Conservation (phyloP, 2,329 filamentous ascomycete genomes). For the Emergomyces africanus region DNA sequence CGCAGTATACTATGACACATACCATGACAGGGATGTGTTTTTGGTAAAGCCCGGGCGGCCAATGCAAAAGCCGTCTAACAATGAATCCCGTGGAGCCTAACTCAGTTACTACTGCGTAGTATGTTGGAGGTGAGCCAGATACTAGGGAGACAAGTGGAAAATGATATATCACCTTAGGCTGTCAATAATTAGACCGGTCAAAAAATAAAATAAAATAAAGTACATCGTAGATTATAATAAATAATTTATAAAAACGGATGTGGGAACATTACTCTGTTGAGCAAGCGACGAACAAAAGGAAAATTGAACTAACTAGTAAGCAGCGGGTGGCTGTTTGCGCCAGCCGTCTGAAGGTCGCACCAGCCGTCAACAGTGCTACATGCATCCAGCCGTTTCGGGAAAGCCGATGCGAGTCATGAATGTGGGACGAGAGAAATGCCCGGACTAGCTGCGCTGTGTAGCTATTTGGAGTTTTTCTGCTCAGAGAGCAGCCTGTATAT, state of each 20-base stretch:
- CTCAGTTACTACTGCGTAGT: background rate
- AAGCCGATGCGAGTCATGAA: background rate
- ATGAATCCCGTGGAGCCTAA: background rate
- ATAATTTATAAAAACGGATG: background rate
- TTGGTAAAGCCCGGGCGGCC: background rate
- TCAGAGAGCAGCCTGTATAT: background rate
- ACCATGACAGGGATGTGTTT: background rate
- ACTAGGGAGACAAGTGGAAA: background rate
- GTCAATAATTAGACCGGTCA: background rate
- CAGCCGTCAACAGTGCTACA: background rate
- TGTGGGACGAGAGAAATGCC: background rate
- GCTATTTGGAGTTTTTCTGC: background rate
- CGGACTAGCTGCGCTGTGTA: background rate
- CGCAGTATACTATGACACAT: too few relatives aligned
- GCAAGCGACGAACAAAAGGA: background rate
- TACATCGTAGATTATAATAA: too few relatives aligned
- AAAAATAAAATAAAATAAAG: too few relatives aligned
- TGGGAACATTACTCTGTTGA: background rate
- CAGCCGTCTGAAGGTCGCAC: too few relatives aligned
- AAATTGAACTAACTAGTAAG: background rate
- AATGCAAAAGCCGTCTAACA: background rate
- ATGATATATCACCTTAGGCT: background rate
- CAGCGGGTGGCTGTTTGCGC: background rate
- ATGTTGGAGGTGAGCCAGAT: background rate
- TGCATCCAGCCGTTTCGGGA: background rate